A percentile compares a stretch with the other conserved stretches of the same genome.
These are phyloP conservation scores for Talaromyces sp. DNA, from an alignment of 2,329 filamentous ascomycete genomes.

Conservation along the genomic window DNA sequence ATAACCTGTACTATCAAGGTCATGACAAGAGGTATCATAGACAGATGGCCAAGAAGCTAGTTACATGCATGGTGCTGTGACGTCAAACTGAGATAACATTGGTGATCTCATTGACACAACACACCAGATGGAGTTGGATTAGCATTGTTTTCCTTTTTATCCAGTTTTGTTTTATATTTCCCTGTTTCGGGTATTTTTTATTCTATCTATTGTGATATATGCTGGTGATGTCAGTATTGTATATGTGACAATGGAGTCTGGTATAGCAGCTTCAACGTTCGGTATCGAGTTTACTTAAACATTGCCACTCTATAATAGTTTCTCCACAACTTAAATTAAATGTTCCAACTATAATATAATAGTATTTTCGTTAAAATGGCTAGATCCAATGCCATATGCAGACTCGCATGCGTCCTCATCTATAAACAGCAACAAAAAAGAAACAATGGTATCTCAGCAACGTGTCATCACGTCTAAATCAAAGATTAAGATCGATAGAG, in stretches of 20 bases:
- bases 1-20: background rate
- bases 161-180: background rate
- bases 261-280: background rate
- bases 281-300: background rate
- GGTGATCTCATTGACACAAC: constrained; percentile 7
- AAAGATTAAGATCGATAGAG: background rate
- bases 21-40: background rate
- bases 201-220: background rate
- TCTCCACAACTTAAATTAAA: background rate
- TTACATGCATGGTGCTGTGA: constrained; percentile 11
- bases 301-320: background rate
- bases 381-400: background rate
- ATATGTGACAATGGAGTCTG: background rate
- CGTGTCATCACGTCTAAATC: constrained; percentile 1
- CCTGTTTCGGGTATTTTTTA: background rate
- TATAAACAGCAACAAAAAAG: constrained; percentile 1
- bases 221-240: background rate
- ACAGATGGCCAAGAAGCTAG: constrained; percentile 2
- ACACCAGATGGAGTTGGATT: background rate
- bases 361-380: background rate
- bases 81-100: constrained; percentile 17
- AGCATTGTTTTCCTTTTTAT: background rate
- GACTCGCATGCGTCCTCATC: background rate
- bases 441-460: constrained; percentile 10
- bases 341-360: background rate